These are phyloP conservation scores for Sambucus nigra DNA, from an alignment of 129 eudicot genomes.

Conservation along the genomic window DNA sequence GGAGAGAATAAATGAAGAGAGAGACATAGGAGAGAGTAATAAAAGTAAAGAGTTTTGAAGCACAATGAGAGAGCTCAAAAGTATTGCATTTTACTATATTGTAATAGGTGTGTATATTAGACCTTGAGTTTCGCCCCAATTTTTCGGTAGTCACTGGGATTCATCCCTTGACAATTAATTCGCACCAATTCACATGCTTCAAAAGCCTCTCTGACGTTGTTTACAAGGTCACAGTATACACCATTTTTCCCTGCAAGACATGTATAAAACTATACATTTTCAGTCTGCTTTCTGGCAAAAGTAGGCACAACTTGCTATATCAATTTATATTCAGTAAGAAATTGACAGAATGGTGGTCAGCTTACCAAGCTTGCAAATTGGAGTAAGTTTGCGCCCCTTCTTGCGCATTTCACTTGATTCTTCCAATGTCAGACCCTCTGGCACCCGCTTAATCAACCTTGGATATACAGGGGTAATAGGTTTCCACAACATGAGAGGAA, in stretches of 20 bases:
- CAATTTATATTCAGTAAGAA: background rate
- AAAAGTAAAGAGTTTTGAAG: too few species aligned
- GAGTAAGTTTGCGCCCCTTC: slow-evolving; percentile 61
- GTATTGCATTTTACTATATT: too few species aligned
- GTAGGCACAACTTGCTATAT: background rate
- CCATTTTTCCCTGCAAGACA: slow-evolving; percentile 70
- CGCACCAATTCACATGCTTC: slow-evolving; percentile 87
- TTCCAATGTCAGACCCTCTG: slow-evolving; percentile 78
- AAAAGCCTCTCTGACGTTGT: slow-evolving; percentile 85
- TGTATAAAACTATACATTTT: background rate
- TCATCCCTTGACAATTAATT: slow-evolving; percentile 79
- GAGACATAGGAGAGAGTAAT: too few species aligned
- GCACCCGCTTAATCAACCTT: slow-evolving; percentile 61
- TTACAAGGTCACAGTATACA: slow-evolving; percentile 62
- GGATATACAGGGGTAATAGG: slow-evolving; percentile 93
- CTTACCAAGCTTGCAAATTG: slow-evolving; percentile 93
- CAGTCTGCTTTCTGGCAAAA: background rate
- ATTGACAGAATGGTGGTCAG: background rate
- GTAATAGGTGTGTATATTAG: too few species aligned
- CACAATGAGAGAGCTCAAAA: too few species aligned
- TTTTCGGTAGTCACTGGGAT: slow-evolving; percentile 67
- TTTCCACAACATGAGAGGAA: slow-evolving; percentile 95
- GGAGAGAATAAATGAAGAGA: too few species aligned
- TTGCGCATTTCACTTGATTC: slow-evolving; percentile 82
- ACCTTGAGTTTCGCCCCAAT: slow-evolving; percentile 95